Percentiles rank a stretch among this genome's conserved stretches.
These are phyloP conservation scores for Solanum hybrid DNA, from an alignment of 305 asterid species.

Conservation along the genomic window DNA sequence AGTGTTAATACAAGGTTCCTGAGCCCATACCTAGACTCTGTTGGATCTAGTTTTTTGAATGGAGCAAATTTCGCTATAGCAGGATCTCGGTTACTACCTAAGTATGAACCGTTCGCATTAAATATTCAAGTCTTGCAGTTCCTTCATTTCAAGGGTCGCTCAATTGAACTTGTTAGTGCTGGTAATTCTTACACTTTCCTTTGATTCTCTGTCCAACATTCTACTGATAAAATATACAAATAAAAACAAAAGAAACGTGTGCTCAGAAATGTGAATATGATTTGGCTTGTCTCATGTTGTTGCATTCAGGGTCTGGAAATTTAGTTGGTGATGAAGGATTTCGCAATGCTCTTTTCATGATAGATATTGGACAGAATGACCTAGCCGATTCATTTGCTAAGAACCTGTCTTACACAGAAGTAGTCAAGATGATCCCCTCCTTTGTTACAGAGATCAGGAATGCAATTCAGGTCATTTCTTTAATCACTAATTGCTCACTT, in stretches of 20 bases:
- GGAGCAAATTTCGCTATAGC: slow-evolving; percentile 84
- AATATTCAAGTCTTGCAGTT: slow-evolving; percentile 75
- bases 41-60: slow-evolving; percentile 50
- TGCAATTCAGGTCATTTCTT: slow-evolving; percentile 50
- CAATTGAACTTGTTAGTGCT: slow-evolving; percentile 43
- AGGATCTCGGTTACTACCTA: slow-evolving; percentile 65
- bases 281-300: background rate
- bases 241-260: background rate
- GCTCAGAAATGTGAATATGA: background rate
- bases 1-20: slow-evolving; percentile 49
- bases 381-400: slow-evolving; percentile 52
- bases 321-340: slow-evolving; percentile 41
- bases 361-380: slow-evolving; percentile 88
- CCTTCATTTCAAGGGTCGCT: slow-evolving; percentile 57
- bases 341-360: slow-evolving; percentile 50
- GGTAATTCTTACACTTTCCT: slow-evolving; percentile 26
- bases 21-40: slow-evolving; percentile 64
- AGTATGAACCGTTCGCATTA: slow-evolving; percentile 47
- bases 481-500: background rate
- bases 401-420: slow-evolving; percentile 56
- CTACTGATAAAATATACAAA: background rate
- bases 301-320: slow-evolving; percentile 33
- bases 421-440: slow-evolving; percentile 52
- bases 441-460: slow-evolving; percentile 48
- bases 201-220: background rate